Conservation (phyloP, 1,139 yeast genomes). For the Taphrina wiesneri region DNA sequence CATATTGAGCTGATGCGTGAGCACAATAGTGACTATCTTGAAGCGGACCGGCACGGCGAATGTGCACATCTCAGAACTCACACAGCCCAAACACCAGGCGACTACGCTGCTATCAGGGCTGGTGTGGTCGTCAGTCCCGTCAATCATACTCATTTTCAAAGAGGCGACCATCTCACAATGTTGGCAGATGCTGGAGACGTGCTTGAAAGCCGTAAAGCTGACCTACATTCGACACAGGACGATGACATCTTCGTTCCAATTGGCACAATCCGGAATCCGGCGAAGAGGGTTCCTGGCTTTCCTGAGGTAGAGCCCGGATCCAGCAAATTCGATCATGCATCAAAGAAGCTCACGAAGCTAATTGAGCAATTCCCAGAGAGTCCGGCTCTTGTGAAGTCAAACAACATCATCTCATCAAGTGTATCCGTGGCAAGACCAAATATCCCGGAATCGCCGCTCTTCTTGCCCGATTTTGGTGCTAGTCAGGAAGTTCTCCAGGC, state of each 20-base stretch:
- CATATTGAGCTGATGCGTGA: too few relatives aligned
- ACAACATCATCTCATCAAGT: not conserved
- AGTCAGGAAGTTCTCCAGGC: not conserved
- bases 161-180: too few relatives aligned
- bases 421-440: not conserved
- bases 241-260: not conserved
- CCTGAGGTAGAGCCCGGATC: not conserved
- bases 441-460: not conserved
- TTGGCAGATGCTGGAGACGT: not conserved
- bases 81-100: too few relatives aligned
- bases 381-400: not conserved
- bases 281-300: not conserved
- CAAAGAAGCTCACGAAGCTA: not conserved
- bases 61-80: too few relatives aligned
- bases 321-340: not conserved
- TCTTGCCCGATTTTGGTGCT: constrained; percentile 6
- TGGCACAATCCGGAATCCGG: not conserved
- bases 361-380: not conserved
- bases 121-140: too few relatives aligned
- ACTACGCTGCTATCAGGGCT: too few relatives aligned
- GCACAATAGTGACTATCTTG: too few relatives aligned
- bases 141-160: too few relatives aligned
- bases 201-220: not conserved
- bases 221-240: not conserved
- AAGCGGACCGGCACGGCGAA: too few relatives aligned